Evolutionary conservation across 352 stramenopile species (phyloP), one percentile per base, ranked within the genome.

Genomic region (Elongisporangium anandrum): DNA sequence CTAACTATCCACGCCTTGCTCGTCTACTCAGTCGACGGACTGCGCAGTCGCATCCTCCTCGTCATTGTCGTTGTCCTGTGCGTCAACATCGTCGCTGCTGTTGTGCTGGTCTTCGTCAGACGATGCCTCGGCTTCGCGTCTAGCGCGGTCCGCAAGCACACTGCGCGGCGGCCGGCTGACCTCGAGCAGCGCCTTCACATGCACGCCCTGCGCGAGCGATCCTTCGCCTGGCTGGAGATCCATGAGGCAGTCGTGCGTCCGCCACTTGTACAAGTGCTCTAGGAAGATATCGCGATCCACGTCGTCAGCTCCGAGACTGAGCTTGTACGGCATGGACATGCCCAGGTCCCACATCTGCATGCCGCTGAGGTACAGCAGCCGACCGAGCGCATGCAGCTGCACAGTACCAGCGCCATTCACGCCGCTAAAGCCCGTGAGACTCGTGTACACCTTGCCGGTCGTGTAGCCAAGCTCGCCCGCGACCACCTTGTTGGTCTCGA

Each of bases 401-500:
- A 96, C 81, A 0, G 85, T 96, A n/a, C 87, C 87, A 1, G 85
- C 81, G 56, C 87, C 87, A 52, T 62, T 92, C 6, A 73, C 69
- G 53, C 75, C 63, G 47, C 74, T 87, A 57, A 96, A 96, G 34
- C 87, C 87, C 52, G 87, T 94, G 24, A 96, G 65, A 48, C 84
- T 94, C 52, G 88, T 98, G 69, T 98, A 98, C 57, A 97, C 87
- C 50, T 79, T 88, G 41, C 93, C 94, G 9, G 97, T 86, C 5
- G 88, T 97, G 69, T 98, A 98, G 7, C 92, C 93, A 13, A 98
- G 75, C 60, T 98, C 95, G 19, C 95, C 94, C 3, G 85, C 95
- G 6, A 78, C 92, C 3, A 98, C 66, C 9, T 69, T 65, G 39
- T 89, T 79, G 20, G 87, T 94, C 38, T 73, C 64, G 15, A 77